A percentile compares a stretch with the other conserved stretches of the same genome.
Evolutionary conservation across 768 basidiomycete species (phyloP).

Genomic region (Collybia sp.): DNA sequence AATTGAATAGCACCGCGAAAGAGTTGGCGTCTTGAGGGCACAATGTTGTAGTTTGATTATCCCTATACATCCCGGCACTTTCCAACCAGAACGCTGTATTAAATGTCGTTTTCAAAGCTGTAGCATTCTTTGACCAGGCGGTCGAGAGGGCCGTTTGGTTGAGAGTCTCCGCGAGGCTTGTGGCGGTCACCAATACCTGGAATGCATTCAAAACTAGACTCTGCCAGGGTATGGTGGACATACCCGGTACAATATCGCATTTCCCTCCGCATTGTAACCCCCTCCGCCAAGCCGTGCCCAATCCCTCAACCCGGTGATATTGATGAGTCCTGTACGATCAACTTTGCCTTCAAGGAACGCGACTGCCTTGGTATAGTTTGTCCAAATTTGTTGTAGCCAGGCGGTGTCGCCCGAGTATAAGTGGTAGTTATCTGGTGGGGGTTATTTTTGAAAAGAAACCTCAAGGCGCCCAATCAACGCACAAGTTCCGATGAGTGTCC

Average conservation of each 20-base stretch:
- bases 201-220: background rate
- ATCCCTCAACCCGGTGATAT: conserved; percentile 52
- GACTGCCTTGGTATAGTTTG: conserved; percentile 54
- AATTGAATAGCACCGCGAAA: conserved; percentile 48
- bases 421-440: conserved; percentile 45
- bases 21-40: conserved; percentile 57
- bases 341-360: conserved; percentile 50
- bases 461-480: conserved; percentile 8
- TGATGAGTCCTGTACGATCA: conserved; percentile 42
- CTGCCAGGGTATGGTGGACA: background rate
- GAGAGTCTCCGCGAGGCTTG: conserved; percentile 37
- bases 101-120: conserved; percentile 40
- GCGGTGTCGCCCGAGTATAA: conserved; percentile 47
- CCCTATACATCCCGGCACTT: conserved; percentile 43
- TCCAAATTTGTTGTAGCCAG: conserved; percentile 48
- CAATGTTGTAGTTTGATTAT: conserved; percentile 48
- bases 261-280: conserved; percentile 52
- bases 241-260: conserved; percentile 48
- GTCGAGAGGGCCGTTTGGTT: conserved; percentile 26
- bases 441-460: background rate
- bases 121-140: conserved; percentile 40
- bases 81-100: conserved; percentile 51
- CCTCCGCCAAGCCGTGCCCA: conserved; percentile 56
- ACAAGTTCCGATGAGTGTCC: conserved; percentile 58
- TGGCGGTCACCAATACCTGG: conserved; percentile 45